Evolutionary conservation across 2,329 filamentous ascomycete genomes (phyloP).

Genomic region (Coniochaeta sp.): DNA sequence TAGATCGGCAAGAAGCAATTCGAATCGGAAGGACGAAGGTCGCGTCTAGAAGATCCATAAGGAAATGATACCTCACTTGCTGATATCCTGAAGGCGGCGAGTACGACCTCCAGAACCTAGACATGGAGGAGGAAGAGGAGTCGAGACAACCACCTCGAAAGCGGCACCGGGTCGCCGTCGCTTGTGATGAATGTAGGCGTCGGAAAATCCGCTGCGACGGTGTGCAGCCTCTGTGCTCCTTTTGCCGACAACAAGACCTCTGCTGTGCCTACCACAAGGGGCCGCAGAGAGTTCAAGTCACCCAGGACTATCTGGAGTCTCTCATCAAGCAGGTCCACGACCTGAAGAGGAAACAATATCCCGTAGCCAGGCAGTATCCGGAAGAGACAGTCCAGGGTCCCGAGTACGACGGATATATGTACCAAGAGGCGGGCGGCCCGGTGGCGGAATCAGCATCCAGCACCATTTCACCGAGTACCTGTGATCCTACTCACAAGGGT

Average conservation of each 20-base stretch:
- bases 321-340: not conserved
- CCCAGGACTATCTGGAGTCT: slow-evolving; percentile 3
- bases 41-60: not conserved
- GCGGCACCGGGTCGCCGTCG: slow-evolving; percentile 4
- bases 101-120: not conserved
- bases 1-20: too few relatives aligned
- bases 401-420: not conserved
- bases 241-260: not conserved
- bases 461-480: not conserved
- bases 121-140: not conserved
- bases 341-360: not conserved
- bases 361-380: not conserved
- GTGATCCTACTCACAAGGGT: not conserved
- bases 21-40: not conserved
- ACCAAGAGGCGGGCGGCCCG: not conserved
- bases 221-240: slow-evolving; percentile 2
- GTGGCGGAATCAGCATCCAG: not conserved
- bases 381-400: not conserved
- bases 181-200: slow-evolving; percentile 3
- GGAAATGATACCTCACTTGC: not conserved
- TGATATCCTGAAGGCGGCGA: not conserved
- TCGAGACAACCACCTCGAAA: not conserved
- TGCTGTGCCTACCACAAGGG: slow-evolving; percentile 3
- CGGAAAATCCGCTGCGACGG: slow-evolving; percentile 5
- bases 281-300: slow-evolving; percentile 4